These are phyloP conservation scores for Epichloe amarillans DNA, from an alignment of 2,329 filamentous ascomycete species.

Conservation along the genomic window DNA sequence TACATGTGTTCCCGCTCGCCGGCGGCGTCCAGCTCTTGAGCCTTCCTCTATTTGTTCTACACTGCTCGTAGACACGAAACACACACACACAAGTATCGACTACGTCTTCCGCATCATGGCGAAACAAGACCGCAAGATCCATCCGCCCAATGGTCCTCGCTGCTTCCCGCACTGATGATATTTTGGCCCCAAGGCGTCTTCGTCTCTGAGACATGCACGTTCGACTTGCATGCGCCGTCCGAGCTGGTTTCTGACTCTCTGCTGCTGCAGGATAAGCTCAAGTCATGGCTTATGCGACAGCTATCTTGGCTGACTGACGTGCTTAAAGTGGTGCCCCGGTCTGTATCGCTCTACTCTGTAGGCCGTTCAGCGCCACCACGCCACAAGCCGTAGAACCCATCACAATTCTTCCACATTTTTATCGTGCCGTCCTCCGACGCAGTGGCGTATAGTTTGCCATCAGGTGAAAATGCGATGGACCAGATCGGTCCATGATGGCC, in stretches of 20 bases:
- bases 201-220: background rate
- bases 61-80: background rate
- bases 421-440: slow-evolving; percentile 96
- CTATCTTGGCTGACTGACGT: slow-evolving; percentile 2
- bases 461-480: slow-evolving; percentile 88
- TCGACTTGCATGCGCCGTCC: background rate
- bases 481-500: slow-evolving; percentile 96
- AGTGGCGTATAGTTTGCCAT: slow-evolving; percentile 91
- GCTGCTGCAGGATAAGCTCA: slow-evolving; percentile 8
- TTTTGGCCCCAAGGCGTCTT: background rate
- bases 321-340: slow-evolving; percentile 7
- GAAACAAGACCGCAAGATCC: background rate
- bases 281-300: slow-evolving; percentile 4
- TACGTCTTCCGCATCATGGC: background rate
- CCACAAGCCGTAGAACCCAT: slow-evolving; percentile 53
- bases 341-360: slow-evolving; percentile 22
- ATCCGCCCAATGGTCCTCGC: background rate
- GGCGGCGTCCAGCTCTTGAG: background rate
- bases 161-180: background rate
- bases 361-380: slow-evolving; percentile 31
- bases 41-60: background rate
- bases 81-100: background rate
- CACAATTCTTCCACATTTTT: slow-evolving; percentile 72
- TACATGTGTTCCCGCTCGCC: background rate
- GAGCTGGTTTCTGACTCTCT: slow-evolving; percentile 5